Base-by-base conservation (phyloP, 2,329 filamentous ascomycete species). In the Xylariaceae sp. region DNA sequence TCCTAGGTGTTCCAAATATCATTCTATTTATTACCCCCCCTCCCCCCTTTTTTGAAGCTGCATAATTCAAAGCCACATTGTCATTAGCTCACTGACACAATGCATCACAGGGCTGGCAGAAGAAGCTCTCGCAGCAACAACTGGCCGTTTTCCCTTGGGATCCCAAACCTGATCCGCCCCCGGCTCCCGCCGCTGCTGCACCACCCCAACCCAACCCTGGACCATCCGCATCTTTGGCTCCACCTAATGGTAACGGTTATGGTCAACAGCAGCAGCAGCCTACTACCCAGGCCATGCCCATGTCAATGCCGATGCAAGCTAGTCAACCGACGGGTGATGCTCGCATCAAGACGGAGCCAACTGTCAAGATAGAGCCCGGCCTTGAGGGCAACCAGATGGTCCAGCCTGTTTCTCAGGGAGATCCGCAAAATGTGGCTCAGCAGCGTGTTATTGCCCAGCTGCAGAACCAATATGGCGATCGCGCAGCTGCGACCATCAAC, bases 121-220 rank as follows among this genome's bases (percentile, higher is more conserved):
- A 88, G 68, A 97, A 96, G 76, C 83, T 99, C 31, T 90, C 93
- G 1, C 86, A 87, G 66, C 87, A 96, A 64, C 87, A 89, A 65
- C 89, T 98, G 60, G 95, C 95, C 58, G 81, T 85, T 55, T 97
- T 98, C 73, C 94, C 95, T 9, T 99, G 95, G 95, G 95, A 99
- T 72, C 94, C 95, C 39, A 88, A 90, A 71, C 88, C 89, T 46
- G 87, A 90, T 49, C 83, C 85, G 72, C 62, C 77, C 68, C 69
- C 80, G 67, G 68, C 74, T 56, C 71, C 77, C 54, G 74, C 74
- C 47, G 75, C 72, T 67, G 65, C 73, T 63, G 61, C 61, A 37
- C 56, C 55, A 37, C 60, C 65, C 7, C 66, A 69, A 40, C 60
- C 67, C 53, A 52, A 58, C 24, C 56, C 66, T 55, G 65, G 56